These are phyloP conservation scores for Blumeria hordei DNA, from an alignment of 2,329 filamentous ascomycete genomes.

Conservation along the genomic window DNA sequence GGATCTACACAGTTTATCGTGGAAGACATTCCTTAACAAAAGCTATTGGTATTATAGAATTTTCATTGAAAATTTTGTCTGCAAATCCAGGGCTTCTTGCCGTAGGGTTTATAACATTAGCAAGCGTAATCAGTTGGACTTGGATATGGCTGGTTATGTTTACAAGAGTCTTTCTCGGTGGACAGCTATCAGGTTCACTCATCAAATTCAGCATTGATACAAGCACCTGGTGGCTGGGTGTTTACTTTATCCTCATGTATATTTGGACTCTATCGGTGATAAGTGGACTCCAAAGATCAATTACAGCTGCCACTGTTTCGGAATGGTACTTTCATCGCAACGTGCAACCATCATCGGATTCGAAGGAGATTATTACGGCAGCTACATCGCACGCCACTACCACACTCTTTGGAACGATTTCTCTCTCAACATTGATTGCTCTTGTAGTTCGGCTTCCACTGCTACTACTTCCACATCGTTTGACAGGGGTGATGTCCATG, in stretches of 20 bases:
- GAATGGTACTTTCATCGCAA: slow-evolving; percentile 99
- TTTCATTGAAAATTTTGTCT: slow-evolving; percentile 66
- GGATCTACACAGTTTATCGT: slow-evolving; percentile 64
- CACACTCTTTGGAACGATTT: slow-evolving; percentile 79
- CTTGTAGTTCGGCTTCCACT: slow-evolving; percentile 66
- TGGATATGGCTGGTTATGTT: slow-evolving; percentile 98
- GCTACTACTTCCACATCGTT: slow-evolving; percentile 53
- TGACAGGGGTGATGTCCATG: slow-evolving; percentile 37
- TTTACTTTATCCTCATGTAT: slow-evolving; percentile 80
- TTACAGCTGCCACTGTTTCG: slow-evolving; percentile 81
- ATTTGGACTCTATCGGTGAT: slow-evolving; percentile 83
- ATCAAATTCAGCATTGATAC: slow-evolving; percentile 57
- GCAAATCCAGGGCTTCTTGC: slow-evolving; percentile 63
- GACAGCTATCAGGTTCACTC: slow-evolving; percentile 42
- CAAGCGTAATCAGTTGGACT: slow-evolving; percentile 61
- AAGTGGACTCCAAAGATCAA: slow-evolving; percentile 69
- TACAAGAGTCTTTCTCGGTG: slow-evolving; percentile 80
- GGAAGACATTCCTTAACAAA: slow-evolving; percentile 60
- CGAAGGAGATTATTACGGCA: slow-evolving; percentile 58
- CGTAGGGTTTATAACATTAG: slow-evolving; percentile 59
- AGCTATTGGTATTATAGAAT: slow-evolving; percentile 75
- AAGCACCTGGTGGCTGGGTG: slow-evolving; percentile 87
- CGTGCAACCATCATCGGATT: slow-evolving; percentile 50
- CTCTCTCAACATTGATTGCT: slow-evolving; percentile 60
- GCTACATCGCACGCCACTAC: slow-evolving; percentile 62